Percentiles rank a stretch among this genome's conserved stretches.
Evolutionary conservation across 164 flowering plant genomes (phyloP).

Genomic region (Saururus chinensis): DNA sequence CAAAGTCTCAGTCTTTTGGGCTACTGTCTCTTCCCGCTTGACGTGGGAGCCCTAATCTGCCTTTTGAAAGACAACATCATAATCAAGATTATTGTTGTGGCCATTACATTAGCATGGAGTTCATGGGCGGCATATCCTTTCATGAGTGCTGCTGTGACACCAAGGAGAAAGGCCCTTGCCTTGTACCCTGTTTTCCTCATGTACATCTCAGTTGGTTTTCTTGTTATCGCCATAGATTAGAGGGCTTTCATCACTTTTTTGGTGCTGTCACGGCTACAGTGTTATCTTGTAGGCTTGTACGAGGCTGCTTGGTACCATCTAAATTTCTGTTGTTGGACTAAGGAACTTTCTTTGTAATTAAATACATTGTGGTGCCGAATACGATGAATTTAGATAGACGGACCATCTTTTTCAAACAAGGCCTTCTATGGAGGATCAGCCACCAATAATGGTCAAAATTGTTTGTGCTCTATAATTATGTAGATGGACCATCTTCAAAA

Average conservation of each 20-base stretch:
- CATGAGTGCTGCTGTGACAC: conserved; percentile 97
- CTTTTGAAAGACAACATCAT: conserved; percentile 75
- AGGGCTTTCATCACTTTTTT: not conserved
- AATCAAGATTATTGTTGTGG: conserved; percentile 61
- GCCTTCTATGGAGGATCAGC: too few relatives aligned
- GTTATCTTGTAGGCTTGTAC: too few relatives aligned
- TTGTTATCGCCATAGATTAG: conserved; percentile 86
- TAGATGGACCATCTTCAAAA: too few relatives aligned
- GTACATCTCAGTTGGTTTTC: conserved; percentile 97
- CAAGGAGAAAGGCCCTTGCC: conserved; percentile 94
- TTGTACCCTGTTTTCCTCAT: conserved; percentile 92
- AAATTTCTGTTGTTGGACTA: too few relatives aligned
- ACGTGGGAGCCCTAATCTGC: conserved; percentile 79
- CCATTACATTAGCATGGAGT: conserved; percentile 92
- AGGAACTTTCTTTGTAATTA: too few relatives aligned
- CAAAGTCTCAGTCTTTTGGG: conserved; percentile 94
- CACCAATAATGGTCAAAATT: too few relatives aligned
- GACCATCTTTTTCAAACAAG: too few relatives aligned
- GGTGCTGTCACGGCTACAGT: too few relatives aligned
- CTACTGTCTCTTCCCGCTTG: conserved; percentile 89
- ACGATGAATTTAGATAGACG: too few relatives aligned
- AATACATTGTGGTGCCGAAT: too few relatives aligned
- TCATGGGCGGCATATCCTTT: conserved; percentile 99
- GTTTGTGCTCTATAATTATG: too few relatives aligned
- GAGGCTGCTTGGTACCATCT: too few relatives aligned